Conservation (phyloP, 2,329 filamentous ascomycete genomes). For the Simplicillium aogashimaense region DNA sequence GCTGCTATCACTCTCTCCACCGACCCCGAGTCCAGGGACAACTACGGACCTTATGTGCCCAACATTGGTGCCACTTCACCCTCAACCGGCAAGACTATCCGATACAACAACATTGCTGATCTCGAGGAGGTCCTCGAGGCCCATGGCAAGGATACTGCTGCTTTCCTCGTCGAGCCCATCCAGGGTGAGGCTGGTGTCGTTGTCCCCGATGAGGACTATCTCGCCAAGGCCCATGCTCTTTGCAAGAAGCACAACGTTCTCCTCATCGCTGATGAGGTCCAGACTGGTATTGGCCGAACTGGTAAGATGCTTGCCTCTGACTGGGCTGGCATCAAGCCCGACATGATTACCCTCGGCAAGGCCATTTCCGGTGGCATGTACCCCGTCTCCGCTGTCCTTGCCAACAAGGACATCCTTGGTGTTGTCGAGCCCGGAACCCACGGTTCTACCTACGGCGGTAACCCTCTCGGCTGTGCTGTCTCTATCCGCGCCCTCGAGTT, state of each 20-base stretch:
- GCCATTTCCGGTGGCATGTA: slow-evolving; percentile 98
- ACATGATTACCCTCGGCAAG: slow-evolving; percentile 91
- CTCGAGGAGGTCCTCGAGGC: slow-evolving; percentile 69
- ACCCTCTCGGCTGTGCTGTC: slow-evolving; percentile 89
- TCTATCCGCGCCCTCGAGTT: slow-evolving; percentile 92
- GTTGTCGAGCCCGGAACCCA: slow-evolving; percentile 94
- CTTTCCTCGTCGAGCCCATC: slow-evolving; percentile 92
- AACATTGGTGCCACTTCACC: slow-evolving; percentile 72
- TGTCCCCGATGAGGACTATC: slow-evolving; percentile 84
- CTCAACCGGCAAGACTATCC: slow-evolving; percentile 63
- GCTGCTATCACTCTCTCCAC: slow-evolving; percentile 91
- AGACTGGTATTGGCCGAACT: slow-evolving; percentile 93
- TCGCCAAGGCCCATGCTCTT: slow-evolving; percentile 67
- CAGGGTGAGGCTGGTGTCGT: slow-evolving; percentile 97
- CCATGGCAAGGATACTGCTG: slow-evolving; percentile 78
- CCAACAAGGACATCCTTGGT: slow-evolving; percentile 85
- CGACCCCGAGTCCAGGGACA: slow-evolving; percentile 89
- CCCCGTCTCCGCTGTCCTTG: slow-evolving; percentile 89
- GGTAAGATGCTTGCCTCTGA: slow-evolving; percentile 89
- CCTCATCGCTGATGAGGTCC: slow-evolving; percentile 96
- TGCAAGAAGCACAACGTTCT: slow-evolving; percentile 95
- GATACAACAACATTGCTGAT: slow-evolving; percentile 78
- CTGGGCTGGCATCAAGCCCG: slow-evolving; percentile 91
- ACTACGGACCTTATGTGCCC: slow-evolving; percentile 94
- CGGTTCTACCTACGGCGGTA: slow-evolving; percentile 96